Base-by-base conservation (phyloP, 2,329 filamentous ascomycete genomes). In the Plenodomus lindquistii region DNA sequence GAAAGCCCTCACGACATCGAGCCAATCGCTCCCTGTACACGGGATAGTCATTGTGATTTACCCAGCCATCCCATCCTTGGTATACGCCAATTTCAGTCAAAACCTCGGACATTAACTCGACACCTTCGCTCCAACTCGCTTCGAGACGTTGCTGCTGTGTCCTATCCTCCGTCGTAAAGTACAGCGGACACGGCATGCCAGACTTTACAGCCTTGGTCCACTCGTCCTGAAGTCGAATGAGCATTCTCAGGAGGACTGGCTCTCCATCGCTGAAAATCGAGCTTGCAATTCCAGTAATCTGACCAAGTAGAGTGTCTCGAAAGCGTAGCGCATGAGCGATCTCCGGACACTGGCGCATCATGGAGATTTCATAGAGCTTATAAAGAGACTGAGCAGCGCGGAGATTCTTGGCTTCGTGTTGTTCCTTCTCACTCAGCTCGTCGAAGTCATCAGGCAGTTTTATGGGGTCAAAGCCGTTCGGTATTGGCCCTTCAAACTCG, bases 41-140 rank as follows among this genome's bases (percentile, higher is more conserved):
- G 20, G 44, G 18, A 46, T 61, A 61, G 42, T 61, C 55, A 20
- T 49, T 44, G 48, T 58, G 56, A 46, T 56, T 55, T 37, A 61
- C 60, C 55, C 55, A 58, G 41, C 58, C 58, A 50, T 61, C 52
- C 58, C 58, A 61, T 55, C 58, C 58, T 35, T 58, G 46, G 24
- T 60, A 58, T 42, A 46, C 56, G 31, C 61, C 48, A 22, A 59
- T 52, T 46, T 63, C 47, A 37, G 36, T 41, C 48, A 60, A 39
- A 42, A 54, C 15, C 40, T 60, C 52, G 31, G 49, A 37, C 60
- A 60, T 63, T n/a, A 60, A 47, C 45, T 60, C 56, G 34, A 63
- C 48, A 46, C 54, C 47, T 46, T 52, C 37, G 39, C 45, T 45
- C 60, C 56, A 63, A 49, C 49, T 58, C n/a, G 45, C 41, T 44